phyloP scores from a whole-genome alignment of 768 basidiomycete genomes.

The Rhodotorula kratochvilovae region DNA sequence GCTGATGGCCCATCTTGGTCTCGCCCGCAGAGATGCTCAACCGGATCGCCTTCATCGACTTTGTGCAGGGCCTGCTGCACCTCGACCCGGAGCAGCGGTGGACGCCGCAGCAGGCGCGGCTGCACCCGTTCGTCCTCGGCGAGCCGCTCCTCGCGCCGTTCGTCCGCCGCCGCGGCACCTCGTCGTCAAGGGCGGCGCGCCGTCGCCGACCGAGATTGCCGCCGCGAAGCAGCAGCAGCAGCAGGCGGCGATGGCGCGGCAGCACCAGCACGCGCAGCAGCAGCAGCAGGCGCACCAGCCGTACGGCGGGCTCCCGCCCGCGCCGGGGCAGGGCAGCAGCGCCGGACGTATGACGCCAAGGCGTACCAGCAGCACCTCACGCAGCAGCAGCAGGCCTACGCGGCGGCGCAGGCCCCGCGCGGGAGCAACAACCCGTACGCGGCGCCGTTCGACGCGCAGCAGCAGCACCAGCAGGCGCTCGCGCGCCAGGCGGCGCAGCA shows the following conservation, averaged over 20 bases:
- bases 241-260: neutral
- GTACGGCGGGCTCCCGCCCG: conserved; percentile 81
- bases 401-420: conserved; percentile 54
- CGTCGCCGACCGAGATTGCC: conserved; percentile 11
- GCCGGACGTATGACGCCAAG: conserved; percentile 53
- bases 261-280: neutral
- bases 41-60: conserved; percentile 91
- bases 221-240: conserved; percentile 48
- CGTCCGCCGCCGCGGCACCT: conserved; percentile 37
- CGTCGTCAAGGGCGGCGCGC: conserved; percentile 8
- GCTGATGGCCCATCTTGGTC: no score
- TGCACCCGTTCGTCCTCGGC: conserved; percentile 97
- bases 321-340: conserved; percentile 62
- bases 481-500: conserved; percentile 23
- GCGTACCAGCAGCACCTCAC: conserved; percentile 25
- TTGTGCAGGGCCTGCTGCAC: conserved; percentile 88
- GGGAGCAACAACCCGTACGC: neutral
- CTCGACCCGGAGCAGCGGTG: conserved; percentile 92
- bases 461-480: conserved; percentile 22
- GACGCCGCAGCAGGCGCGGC: conserved; percentile 91
- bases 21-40: conserved; percentile 84
- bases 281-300: neutral
- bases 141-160: conserved; percentile 68
- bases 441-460: conserved; percentile 39
- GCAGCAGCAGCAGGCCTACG: conserved; percentile 30